A percentile compares a stretch with the other conserved stretches of the same genome.
phyloP scores from a whole-genome alignment of 495 filamentous ascomycete genomes.

The Hypoxylon lenormandii region DNA sequence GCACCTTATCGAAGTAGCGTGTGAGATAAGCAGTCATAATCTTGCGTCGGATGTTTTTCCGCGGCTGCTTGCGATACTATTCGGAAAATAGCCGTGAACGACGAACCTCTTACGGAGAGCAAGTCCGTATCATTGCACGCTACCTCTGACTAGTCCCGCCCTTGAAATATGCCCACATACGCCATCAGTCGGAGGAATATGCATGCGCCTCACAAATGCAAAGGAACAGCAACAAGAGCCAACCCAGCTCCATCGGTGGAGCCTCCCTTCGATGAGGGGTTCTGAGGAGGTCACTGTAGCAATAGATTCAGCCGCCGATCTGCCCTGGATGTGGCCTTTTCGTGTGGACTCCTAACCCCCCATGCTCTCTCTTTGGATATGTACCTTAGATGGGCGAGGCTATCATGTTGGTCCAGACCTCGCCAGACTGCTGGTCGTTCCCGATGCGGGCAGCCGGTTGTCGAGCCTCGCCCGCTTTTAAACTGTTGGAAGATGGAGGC shows the following conservation, averaged over 20 bases:
- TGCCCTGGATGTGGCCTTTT: constrained; percentile 27
- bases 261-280: constrained; percentile 34
- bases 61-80: constrained; percentile 1
- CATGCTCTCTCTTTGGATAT: constrained; percentile 27
- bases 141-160: constrained; percentile 19
- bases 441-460: constrained; percentile 19
- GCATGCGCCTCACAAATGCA: constrained; percentile 32
- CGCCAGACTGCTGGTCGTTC: constrained; percentile 9
- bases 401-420: constrained; percentile 38
- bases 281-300: constrained; percentile 11
- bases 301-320: constrained; percentile 40
- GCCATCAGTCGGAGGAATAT: constrained; percentile 33
- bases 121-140: constrained; percentile 24
- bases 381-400: constrained; percentile 19
- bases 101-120: constrained; percentile 15
- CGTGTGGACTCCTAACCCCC: constrained; percentile 27
- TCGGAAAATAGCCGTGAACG: constrained; percentile 3
- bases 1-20: background rate
- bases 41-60: constrained; percentile 1
- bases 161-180: background rate
- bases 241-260: constrained; percentile 4
- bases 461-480: background rate
- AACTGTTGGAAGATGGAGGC: background rate
- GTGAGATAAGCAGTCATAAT: background rate
- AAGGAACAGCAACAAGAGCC: constrained; percentile 12